These are phyloP conservation scores for Coemansia sp. DNA, from an alignment of 192 early-diverging fungal species.

Conservation along the genomic window DNA sequence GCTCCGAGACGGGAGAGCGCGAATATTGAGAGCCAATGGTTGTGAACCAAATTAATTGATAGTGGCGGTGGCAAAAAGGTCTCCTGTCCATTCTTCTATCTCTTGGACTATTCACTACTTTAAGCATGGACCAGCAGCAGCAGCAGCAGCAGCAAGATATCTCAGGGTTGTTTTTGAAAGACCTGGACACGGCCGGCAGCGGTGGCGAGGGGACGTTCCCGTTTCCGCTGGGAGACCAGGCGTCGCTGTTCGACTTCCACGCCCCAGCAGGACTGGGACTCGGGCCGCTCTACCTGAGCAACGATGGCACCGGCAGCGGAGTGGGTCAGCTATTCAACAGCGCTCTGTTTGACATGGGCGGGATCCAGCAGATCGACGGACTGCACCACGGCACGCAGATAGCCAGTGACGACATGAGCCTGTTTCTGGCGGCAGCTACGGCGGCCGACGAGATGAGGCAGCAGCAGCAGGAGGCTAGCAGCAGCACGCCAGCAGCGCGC, in stretches of 20 bases:
- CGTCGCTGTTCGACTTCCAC: constrained; percentile 55
- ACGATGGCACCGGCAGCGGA: not conserved
- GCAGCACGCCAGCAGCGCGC: constrained; percentile 14
- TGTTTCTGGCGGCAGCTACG: not conserved
- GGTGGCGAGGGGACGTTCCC: constrained; percentile 27
- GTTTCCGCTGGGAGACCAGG: constrained; percentile 47
- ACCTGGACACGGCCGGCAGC: constrained; percentile 14
- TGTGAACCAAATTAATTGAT: not conserved
- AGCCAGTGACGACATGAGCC: not conserved
- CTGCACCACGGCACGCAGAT: constrained; percentile 17
- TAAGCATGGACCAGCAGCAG: not conserved
- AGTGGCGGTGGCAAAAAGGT: not conserved
- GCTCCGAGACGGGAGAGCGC: constrained; percentile 14
- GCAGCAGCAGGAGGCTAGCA: not conserved
- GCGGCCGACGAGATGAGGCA: not conserved
- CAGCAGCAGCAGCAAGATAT: constrained; percentile 11
- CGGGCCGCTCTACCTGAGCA: constrained; percentile 15
- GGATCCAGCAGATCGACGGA: constrained; percentile 48
- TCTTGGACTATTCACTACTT: not conserved
- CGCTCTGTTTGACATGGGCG: constrained; percentile 37
- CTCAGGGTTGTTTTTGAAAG: not conserved
- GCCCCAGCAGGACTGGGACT: constrained; percentile 31
- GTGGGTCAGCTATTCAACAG: constrained; percentile 25
- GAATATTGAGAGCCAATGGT: constrained; percentile 45
- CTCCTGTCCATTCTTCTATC: not conserved